A percentile compares a stretch with the other conserved stretches of the same genome.
Evolutionary conservation across 2,329 filamentous ascomycete genomes (phyloP).

Genomic region (Alternaria sp.): DNA sequence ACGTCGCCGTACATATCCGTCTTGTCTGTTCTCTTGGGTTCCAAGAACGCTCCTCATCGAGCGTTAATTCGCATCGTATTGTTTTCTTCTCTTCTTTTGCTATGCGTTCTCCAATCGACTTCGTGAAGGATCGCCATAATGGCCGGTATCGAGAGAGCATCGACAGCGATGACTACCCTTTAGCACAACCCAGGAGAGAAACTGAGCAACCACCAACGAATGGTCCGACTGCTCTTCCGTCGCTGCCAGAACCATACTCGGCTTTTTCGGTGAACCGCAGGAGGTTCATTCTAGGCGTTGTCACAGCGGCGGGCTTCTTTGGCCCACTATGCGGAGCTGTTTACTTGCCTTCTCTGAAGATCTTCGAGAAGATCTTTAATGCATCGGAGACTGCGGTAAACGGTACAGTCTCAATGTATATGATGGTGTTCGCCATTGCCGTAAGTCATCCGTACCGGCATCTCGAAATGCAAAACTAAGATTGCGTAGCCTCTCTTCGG

Average conservation of each 20-base stretch:
- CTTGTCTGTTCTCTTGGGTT: slow-evolving; percentile 13
- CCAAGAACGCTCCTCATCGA: neutral
- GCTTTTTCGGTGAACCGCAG: slow-evolving; percentile 47
- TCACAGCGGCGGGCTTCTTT: slow-evolving; percentile 53
- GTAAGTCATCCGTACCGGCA: slow-evolving; percentile 11
- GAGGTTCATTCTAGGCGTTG: slow-evolving; percentile 49
- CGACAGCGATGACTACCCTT: slow-evolving; percentile 27
- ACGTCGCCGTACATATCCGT: slow-evolving; percentile 18
- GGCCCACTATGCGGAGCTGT: slow-evolving; percentile 55
- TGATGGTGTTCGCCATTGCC: slow-evolving; percentile 53
- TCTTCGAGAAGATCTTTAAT: slow-evolving; percentile 48
- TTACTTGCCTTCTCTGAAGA: slow-evolving; percentile 52
- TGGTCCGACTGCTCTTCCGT: slow-evolving; percentile 3
- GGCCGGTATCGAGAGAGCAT: slow-evolving; percentile 31
- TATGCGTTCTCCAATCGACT: slow-evolving; percentile 34
- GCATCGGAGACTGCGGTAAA: slow-evolving; percentile 49
- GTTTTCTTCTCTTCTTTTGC: neutral
- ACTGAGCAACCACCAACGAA: slow-evolving; percentile 17
- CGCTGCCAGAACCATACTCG: slow-evolving; percentile 42
- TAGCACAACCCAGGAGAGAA: slow-evolving; percentile 18
- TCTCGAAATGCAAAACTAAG: slow-evolving; percentile 6
- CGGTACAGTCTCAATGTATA: slow-evolving; percentile 55
- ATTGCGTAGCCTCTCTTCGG: slow-evolving; percentile 49
- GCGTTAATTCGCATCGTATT: neutral
- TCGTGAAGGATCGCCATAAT: slow-evolving; percentile 30